Evolutionary conservation across 495 filamentous ascomycete genomes (phyloP), one percentile per base, ranked within the genome.

Genomic region (Cryomyces antarcticus): DNA sequence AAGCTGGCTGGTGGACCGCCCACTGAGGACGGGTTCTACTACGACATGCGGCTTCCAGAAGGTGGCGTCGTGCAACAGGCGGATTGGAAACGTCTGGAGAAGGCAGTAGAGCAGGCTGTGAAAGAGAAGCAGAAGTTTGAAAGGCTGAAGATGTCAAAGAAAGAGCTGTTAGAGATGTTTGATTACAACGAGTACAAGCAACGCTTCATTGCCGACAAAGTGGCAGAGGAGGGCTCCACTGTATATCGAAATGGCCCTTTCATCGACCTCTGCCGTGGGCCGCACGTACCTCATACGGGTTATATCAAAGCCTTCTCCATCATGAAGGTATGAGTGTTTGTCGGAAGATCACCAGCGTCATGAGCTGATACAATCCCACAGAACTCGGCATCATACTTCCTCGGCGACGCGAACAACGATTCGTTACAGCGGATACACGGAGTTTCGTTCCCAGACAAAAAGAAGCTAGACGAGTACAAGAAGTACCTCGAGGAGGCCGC

Each of bases 81-180:
- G 37, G 89, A 97, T 55, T 84, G 82, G 72, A 70, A 78, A 44
- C 73, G 82, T 0, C 62, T 97, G 31, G 84, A 92, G 57, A 77
- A 61, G 42, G 73, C 80, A 43, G 79, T 79, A 9, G 59, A 64
- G 39, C 74, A 77, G 48, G 79, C 85, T 45, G 83, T 93, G 53
- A 94, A 93, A 68, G 88, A 96, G 60, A 93, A 93, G 61, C 89
- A 96, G 58, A 77, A 76, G 31, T 96, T 97, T 61, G 82, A 96
- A 63, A 75, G 92, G 43, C 67, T 97, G 40, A 75, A 78, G 46
- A 68, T 95, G 42, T 78, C 80, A 35, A 95, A 96, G 61, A 77
- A 86, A 46, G 76, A 95, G 46, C 70, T 96, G 31, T 70, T 82
- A 38, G 82, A 93, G 61, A 96, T 97, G 89, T 97, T 97, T 61